Evolutionary conservation across 306 rosid species (phyloP).

Genomic region (Dryas alaskensis): DNA sequence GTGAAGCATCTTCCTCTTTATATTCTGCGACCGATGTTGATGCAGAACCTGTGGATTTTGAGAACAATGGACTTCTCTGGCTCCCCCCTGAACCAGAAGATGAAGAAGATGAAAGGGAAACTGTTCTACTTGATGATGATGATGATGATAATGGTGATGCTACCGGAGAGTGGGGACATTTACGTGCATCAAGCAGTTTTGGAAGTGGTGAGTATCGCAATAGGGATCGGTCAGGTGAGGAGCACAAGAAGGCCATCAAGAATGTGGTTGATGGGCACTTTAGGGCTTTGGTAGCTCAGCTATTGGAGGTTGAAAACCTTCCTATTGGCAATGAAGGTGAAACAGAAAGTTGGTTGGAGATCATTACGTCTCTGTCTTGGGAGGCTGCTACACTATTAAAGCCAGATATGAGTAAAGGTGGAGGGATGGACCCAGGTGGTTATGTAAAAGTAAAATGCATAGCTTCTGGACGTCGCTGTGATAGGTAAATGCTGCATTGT

Average conservation of each 20-base stretch:
- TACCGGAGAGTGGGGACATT: constrained; percentile 76
- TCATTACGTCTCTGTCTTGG: constrained; percentile 82
- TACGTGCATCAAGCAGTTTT: constrained; percentile 60
- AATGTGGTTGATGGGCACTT: constrained; percentile 93
- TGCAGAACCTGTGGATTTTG: constrained; percentile 84
- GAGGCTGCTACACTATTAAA: constrained; percentile 91
- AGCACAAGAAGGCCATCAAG: constrained; percentile 67
- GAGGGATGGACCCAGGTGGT: constrained; percentile 97
- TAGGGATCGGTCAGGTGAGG: constrained; percentile 70
- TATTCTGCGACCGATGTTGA: constrained; percentile 51
- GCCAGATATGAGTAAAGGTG: constrained; percentile 92
- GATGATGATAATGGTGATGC: constrained; percentile 59
- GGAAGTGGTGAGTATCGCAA: constrained; percentile 70
- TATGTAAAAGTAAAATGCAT: constrained; percentile 89
- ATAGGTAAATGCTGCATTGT: constrained; percentile 51
- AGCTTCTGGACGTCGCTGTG: constrained; percentile 68
- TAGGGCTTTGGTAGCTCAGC: constrained; percentile 90
- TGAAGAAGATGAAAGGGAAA: constrained; percentile 84
- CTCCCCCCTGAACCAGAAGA: constrained; percentile 98
- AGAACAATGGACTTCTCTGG: constrained; percentile 93
- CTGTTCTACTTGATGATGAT: constrained; percentile 61
- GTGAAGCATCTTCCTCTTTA: constrained; percentile 59
- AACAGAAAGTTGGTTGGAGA: constrained; percentile 78
- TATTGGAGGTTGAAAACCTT: constrained; percentile 80
- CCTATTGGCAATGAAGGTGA: constrained; percentile 56